These are phyloP conservation scores for Adansonia madagascariensis DNA, from an alignment of 441 rosid species.

Conservation along the genomic window DNA sequence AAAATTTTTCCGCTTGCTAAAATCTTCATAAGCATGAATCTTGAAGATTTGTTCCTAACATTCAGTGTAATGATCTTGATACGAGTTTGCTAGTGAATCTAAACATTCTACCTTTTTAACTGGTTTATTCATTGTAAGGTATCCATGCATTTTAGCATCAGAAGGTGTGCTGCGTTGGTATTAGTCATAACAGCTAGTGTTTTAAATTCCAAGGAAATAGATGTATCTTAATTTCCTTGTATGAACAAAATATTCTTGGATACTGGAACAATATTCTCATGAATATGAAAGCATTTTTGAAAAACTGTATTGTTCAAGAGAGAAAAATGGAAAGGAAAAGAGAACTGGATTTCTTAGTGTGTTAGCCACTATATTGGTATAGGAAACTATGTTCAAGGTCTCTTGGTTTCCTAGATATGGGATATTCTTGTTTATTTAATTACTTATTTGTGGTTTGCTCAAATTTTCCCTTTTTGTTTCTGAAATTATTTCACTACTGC, in stretches of 20 bases:
- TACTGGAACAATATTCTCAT: neutral
- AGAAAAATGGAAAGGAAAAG: neutral
- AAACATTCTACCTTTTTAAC: neutral
- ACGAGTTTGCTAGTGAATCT: neutral
- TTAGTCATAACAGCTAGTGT: neutral
- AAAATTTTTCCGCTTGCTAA: conserved; percentile 3
- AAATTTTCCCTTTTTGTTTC: neutral
- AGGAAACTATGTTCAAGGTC: neutral
- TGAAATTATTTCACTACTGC: neutral
- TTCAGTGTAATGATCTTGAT: neutral
- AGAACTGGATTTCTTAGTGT: neutral
- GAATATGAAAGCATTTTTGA: neutral
- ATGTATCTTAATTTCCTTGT: neutral
- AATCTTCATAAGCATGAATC: neutral
- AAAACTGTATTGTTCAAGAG: neutral
- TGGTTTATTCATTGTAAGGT: neutral
- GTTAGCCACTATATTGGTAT: neutral
- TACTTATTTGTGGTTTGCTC: neutral
- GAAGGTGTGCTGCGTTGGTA: neutral
- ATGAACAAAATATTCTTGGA: neutral
- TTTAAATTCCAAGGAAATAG: neutral
- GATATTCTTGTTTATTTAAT: conserved; percentile 5
- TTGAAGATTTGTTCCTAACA: conserved; percentile 9
- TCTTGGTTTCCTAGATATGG: neutral
- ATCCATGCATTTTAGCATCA: neutral